Base-by-base conservation (phyloP, 2,329 filamentous ascomycete genomes). In the Cladobotryum mycophilum region DNA sequence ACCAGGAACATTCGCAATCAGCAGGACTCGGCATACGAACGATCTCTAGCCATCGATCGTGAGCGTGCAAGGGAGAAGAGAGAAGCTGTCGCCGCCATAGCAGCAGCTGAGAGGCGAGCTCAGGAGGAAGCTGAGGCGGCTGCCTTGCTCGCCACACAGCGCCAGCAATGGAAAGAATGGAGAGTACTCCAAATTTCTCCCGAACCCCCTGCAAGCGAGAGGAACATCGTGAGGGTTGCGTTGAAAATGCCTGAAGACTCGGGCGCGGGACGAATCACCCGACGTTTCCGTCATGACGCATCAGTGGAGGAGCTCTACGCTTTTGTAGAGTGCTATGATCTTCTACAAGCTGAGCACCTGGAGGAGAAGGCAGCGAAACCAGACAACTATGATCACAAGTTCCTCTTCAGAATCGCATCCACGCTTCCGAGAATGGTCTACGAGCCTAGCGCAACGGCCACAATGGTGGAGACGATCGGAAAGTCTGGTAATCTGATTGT, bases 11-110 rank as follows among this genome's bases (percentile, higher is more conserved):
- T 99, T 34, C 81, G 91, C n/a, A 81, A 86, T 54, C 84, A 96
- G 67, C 93, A 99, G 66, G 90, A 97, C 65, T 87, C 82, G 9
- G 93, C 93, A 1, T 99, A 99, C 67, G 91, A 99, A 70, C 82
- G 90, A 54, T 95, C 89, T 0, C 74, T 99, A 30, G 92, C 91
- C 9, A 82, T 84, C 53, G 93, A 99, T 68, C 79, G 91, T 37
- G 91, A 96, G 67, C 85, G 92, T 17, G 87, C 88, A 0, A 78
- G 88, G 33, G 81, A 86, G 65, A 82, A 81, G 64, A 80, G 80
- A 45, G 90, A 95, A 65, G 89, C 86, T 2, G 89, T 89, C 51
- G 80, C 80, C 0, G 79, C 80, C 1, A 87, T 86, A 15, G 80
- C 79, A 25, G 84, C 84, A 56, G 86, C 82, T 12, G 81, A 84